Base-by-base conservation (phyloP, 2,329 filamentous ascomycete species). In the Verticillium nubilum region DNA sequence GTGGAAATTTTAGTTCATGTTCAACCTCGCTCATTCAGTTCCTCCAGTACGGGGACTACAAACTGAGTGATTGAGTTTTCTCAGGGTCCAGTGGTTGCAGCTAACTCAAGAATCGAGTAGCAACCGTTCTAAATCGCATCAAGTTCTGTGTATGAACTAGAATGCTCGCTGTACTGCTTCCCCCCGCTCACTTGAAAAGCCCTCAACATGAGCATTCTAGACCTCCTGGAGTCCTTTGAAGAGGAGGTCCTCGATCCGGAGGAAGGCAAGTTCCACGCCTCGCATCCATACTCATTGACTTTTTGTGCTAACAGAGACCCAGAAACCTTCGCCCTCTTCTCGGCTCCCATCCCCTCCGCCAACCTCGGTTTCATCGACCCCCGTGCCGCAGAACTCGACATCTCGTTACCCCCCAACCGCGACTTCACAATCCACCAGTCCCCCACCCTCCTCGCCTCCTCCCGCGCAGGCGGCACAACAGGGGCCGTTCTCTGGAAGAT, bases 301-400 rank as follows among this genome's bases (percentile, higher is more conserved):
- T n/a, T n/a, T n/a, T n/a, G n/a, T 1, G 37, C 25, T 52, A 52
- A 52, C 19, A 29, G 17, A 29, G n/a, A 23, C 35, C 25, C 71
- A 97, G 94, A 98, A 77, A 91, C 91, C 4, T 97, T 96, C 69
- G 76, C 93, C 37, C 81, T 97, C 59, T 97, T 96, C 78, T 88
- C 91, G 52, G 86, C 89, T 70, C 76, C 85, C 19, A 84, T 91
- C 27, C 86, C 89, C 0, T 89, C 89, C 13, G 85, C 86, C 58
- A 87, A 92, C 67, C 86, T 98, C 10, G 95, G 94, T 69, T 95
- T 97, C 74, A 77, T 98, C 63, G 88, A 97, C 71, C 78, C 89
- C 17, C 86, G 83, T 64, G 86, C 90, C 10, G 71, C 81, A 1
- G 74, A 77, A 2, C 72, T 97, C 35, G 84, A 91, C 13, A 70